These are phyloP conservation scores for Penicillium ochrochloron DNA, from an alignment of 495 filamentous ascomycete genomes.

Conservation along the genomic window DNA sequence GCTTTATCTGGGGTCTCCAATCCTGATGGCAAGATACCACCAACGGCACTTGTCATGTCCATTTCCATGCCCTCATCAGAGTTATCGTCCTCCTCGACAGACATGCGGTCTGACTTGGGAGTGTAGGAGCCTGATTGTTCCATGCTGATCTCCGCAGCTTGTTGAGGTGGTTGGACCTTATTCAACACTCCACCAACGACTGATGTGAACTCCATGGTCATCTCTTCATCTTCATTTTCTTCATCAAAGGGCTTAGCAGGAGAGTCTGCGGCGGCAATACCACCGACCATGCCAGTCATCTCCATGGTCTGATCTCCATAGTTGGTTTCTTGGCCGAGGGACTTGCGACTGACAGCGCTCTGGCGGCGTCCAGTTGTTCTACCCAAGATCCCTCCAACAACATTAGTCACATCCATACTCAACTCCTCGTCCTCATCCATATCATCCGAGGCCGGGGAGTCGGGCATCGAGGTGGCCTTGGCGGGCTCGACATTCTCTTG, in stretches of 20 bases:
- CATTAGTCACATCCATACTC: conserved; percentile 85
- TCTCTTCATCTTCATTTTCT: conserved; percentile 65
- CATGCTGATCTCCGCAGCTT: conserved; percentile 26
- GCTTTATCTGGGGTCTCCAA: conserved; percentile 43
- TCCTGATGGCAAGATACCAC: conserved; percentile 62
- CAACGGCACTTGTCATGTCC: conserved; percentile 76
- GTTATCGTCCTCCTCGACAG: conserved; percentile 43
- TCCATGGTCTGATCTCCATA: conserved; percentile 75
- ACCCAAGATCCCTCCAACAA: conserved; percentile 80
- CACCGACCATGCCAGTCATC: conserved; percentile 74
- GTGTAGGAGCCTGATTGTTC: conserved; percentile 29
- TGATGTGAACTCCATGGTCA: conserved; percentile 84
- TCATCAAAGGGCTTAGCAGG: conserved; percentile 43
- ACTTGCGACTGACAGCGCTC: conserved; percentile 44
- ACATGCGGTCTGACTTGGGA: conserved; percentile 34
- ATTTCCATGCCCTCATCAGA: conserved; percentile 58
- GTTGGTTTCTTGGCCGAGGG: conserved; percentile 44
- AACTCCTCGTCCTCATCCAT: conserved; percentile 63
- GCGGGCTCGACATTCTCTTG: conserved; percentile 68
- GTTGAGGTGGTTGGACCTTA: conserved; percentile 30
- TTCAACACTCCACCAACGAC: conserved; percentile 69
- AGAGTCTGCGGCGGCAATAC: conserved; percentile 51
- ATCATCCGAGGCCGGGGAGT: conserved; percentile 28
- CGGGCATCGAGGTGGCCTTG: conserved; percentile 20
- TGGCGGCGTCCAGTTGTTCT: conserved; percentile 41